Conservation (phyloP, 192 early-diverging fungal species). For the Rhizoclosmatium sp. region DNA sequence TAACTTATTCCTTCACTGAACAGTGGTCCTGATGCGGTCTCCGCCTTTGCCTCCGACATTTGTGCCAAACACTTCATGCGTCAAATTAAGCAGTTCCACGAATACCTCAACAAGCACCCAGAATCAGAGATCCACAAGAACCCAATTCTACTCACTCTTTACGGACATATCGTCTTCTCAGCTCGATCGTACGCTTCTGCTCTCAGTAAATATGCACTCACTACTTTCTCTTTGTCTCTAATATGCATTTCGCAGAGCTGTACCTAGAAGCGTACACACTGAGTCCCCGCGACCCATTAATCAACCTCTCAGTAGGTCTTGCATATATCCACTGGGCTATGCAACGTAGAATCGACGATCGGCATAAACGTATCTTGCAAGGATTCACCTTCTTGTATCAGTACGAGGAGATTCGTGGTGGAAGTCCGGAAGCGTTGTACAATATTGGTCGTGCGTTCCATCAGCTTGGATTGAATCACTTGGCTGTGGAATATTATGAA, state of each 20-base stretch:
- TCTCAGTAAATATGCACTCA: conserved; percentile 34
- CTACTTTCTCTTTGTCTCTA: neutral
- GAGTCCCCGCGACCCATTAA: conserved; percentile 71
- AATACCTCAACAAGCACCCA: conserved; percentile 28
- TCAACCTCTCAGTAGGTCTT: conserved; percentile 68
- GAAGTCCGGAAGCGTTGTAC: conserved; percentile 74
- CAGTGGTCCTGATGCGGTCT: conserved; percentile 50
- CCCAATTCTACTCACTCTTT: conserved; percentile 59
- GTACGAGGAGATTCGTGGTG: conserved; percentile 60
- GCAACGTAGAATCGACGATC: conserved; percentile 73
- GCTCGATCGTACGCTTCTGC: conserved; percentile 64
- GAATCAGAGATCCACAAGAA: conserved; percentile 40
- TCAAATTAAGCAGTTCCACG: conserved; percentile 56
- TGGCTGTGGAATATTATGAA: conserved; percentile 89
- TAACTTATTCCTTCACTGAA: neutral
- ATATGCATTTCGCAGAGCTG: too few species aligned
- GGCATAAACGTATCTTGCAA: conserved; percentile 71
- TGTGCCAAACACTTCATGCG: conserved; percentile 66
- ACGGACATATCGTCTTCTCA: conserved; percentile 68
- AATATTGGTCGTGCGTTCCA: conserved; percentile 93
- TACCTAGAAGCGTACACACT: conserved; percentile 66
- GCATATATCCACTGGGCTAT: conserved; percentile 70
- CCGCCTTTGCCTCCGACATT: conserved; percentile 54
- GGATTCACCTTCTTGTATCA: conserved; percentile 72
- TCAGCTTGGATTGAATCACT: conserved; percentile 76